A percentile compares a stretch with the other conserved stretches of the same genome.
Evolutionary conservation across 2,329 filamentous ascomycete genomes (phyloP).

Genomic region (Orbilia brochopaga): DNA sequence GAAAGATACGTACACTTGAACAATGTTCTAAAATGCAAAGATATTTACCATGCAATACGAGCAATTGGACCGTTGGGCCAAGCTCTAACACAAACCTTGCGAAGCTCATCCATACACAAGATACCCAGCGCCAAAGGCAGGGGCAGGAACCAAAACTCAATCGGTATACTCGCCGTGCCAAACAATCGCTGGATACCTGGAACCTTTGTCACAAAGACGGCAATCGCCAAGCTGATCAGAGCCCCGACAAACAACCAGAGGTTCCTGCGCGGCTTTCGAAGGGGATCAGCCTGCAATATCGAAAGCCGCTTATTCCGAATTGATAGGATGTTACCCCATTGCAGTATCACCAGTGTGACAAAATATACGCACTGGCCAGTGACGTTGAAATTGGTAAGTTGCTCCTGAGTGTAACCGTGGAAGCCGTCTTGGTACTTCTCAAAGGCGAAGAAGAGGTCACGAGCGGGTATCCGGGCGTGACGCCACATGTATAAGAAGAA

Average conservation of each 20-base stretch:
- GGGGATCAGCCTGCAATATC: slow-evolving; percentile 63
- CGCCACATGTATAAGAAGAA: slow-evolving; percentile 65
- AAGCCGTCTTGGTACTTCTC: slow-evolving; percentile 62
- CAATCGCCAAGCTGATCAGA: slow-evolving; percentile 62
- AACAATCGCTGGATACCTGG: slow-evolving; percentile 63
- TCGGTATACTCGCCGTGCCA: slow-evolving; percentile 62
- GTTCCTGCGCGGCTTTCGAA: slow-evolving; percentile 62
- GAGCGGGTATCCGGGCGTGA: slow-evolving; percentile 61
- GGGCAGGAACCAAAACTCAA: slow-evolving; percentile 64
- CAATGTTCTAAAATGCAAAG: too few relatives aligned
- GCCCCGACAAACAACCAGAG: slow-evolving; percentile 62
- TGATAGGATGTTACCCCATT: slow-evolving; percentile 60
- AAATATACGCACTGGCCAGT: slow-evolving; percentile 65
- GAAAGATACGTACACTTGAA: not conserved
- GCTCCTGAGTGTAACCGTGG: slow-evolving; percentile 61
- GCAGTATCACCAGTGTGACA: slow-evolving; percentile 64
- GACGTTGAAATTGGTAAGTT: slow-evolving; percentile 62
- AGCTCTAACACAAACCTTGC: slow-evolving; percentile 55
- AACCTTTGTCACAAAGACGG: slow-evolving; percentile 64
- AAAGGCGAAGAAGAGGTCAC: slow-evolving; percentile 63
- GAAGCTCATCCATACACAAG: slow-evolving; percentile 63
- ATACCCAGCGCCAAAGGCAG: slow-evolving; percentile 63
- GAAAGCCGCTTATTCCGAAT: slow-evolving; percentile 64
- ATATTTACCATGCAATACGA: slow-evolving; percentile 62
- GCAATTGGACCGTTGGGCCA: slow-evolving; percentile 62